Conservation (phyloP, 192 early-diverging fungal species). For the Dispira parvispora region DNA sequence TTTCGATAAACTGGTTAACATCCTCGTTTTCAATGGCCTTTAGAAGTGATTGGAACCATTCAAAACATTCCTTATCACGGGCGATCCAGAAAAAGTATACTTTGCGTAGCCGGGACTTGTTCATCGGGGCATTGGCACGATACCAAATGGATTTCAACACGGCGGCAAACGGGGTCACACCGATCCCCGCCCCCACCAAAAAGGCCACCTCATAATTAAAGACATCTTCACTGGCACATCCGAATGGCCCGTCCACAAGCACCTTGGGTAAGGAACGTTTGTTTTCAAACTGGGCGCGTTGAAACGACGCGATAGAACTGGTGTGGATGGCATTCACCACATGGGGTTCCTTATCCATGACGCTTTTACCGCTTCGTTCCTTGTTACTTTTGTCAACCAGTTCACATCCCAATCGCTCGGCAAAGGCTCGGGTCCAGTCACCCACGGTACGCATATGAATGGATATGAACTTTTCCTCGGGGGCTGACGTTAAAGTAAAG, state of each 20-base stretch:
- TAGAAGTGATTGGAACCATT: slow-evolving; percentile 78
- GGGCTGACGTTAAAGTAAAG: slow-evolving; percentile 68
- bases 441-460: slow-evolving; percentile 63
- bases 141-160: slow-evolving; percentile 72
- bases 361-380: slow-evolving; percentile 20
- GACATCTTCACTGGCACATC: slow-evolving; percentile 63
- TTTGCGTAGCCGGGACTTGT: slow-evolving; percentile 43
- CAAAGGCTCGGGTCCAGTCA: slow-evolving; percentile 56
- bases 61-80: slow-evolving; percentile 67
- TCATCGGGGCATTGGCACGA: slow-evolving; percentile 35
- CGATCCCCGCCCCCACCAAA: slow-evolving; percentile 69
- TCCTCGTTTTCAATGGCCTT: slow-evolving; percentile 68
- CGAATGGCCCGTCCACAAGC: slow-evolving; percentile 65
- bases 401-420: slow-evolving; percentile 48
- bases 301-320: slow-evolving; percentile 13
- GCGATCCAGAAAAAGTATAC: slow-evolving; percentile 81
- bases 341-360: slow-evolving; percentile 7
- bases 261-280: slow-evolving; percentile 35
- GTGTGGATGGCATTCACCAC: slow-evolving; percentile 14
- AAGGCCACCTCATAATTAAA: slow-evolving; percentile 63
- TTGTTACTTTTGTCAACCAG: slow-evolving; percentile 30
- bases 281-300: slow-evolving; percentile 9
- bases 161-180: slow-evolving; percentile 70
- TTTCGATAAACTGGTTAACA: slow-evolving; percentile 52
- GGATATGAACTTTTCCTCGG: slow-evolving; percentile 56